A percentile compares a stretch with the other conserved stretches of the same genome.
These are phyloP conservation scores for Pythium angustatum DNA, from an alignment of 352 stramenopile species.

Conservation along the genomic window DNA sequence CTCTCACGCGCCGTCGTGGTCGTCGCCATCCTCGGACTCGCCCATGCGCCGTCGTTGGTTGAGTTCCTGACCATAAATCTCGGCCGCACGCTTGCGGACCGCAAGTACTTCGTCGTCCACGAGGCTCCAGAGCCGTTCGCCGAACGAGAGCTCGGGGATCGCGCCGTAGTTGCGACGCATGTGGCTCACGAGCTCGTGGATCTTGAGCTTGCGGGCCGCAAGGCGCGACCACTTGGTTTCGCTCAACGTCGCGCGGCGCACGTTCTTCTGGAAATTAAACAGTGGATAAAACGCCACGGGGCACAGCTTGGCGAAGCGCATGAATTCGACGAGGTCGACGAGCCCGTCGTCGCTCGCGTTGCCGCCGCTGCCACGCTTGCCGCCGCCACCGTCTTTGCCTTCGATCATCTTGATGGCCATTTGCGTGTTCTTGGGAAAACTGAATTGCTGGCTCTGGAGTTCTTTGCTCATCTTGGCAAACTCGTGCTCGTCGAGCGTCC, in stretches of 20 bases:
- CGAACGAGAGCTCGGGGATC: constrained; percentile 42
- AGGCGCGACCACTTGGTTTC: constrained; percentile 26
- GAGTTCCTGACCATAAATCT: constrained; percentile 50
- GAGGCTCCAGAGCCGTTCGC: constrained; percentile 44
- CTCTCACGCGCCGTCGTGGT: neutral
- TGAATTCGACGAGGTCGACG: constrained; percentile 30
- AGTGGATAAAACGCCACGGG: constrained; percentile 28
- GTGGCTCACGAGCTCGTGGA: constrained; percentile 53
- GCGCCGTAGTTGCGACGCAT: constrained; percentile 58
- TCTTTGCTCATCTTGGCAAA: constrained; percentile 66
- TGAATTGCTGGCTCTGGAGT: constrained; percentile 65
- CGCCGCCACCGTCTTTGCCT: constrained; percentile 23
- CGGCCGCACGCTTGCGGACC: constrained; percentile 49
- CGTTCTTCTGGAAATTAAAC: constrained; percentile 32
- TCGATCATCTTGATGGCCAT: constrained; percentile 57
- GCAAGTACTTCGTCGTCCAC: constrained; percentile 47
- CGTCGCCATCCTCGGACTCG: neutral
- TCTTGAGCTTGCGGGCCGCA: constrained; percentile 51
- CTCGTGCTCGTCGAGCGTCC: constrained; percentile 59
- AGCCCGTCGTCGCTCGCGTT: constrained; percentile 24
- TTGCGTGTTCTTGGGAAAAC: constrained; percentile 62
- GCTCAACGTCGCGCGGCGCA: constrained; percentile 17
- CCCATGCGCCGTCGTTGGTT: constrained; percentile 35
- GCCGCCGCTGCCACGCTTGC: constrained; percentile 20
- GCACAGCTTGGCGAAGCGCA: constrained; percentile 28